These are phyloP conservation scores for Trichothecium sympodiale DNA, from an alignment of 2,329 filamentous ascomycete species.

Conservation along the genomic window DNA sequence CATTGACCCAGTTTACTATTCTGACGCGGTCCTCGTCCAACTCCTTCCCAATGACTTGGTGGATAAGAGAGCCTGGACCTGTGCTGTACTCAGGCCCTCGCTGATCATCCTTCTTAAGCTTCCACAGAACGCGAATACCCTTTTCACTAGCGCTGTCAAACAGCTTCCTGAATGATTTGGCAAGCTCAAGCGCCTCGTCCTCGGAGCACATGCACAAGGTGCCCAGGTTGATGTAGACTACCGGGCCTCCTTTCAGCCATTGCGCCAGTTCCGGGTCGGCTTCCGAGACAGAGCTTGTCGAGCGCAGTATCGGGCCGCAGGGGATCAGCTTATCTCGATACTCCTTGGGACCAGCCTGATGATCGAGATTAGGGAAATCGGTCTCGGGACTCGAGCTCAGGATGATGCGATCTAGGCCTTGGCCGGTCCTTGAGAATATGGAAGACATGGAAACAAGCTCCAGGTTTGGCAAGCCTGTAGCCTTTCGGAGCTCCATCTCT, in stretches of 20 bases:
- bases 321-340: conserved; percentile 15
- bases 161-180: conserved; percentile 17
- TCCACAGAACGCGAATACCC: conserved; percentile 20
- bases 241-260: conserved; percentile 31
- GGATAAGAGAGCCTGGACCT: conserved; percentile 6
- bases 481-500: background rate
- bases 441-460: background rate
- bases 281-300: conserved; percentile 17
- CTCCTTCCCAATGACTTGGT: conserved; percentile 12
- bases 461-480: background rate
- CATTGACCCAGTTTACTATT: conserved; percentile 27
- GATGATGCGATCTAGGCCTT: background rate
- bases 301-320: conserved; percentile 35
- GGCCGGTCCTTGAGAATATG: background rate
- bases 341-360: conserved; percentile 15
- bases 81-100: conserved; percentile 7
- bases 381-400: conserved; percentile 10
- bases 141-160: background rate
- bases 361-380: conserved; percentile 29
- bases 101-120: conserved; percentile 11
- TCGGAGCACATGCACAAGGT: conserved; percentile 21
- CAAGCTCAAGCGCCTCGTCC: conserved; percentile 25
- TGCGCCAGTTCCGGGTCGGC: conserved; percentile 25
- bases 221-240: conserved; percentile 37
- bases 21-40: conserved; percentile 19